Evolutionary conservation across 225 moss, liverwort and hornwort genomes (phyloP).

Genomic region (Sphagnum tenellum): DNA sequence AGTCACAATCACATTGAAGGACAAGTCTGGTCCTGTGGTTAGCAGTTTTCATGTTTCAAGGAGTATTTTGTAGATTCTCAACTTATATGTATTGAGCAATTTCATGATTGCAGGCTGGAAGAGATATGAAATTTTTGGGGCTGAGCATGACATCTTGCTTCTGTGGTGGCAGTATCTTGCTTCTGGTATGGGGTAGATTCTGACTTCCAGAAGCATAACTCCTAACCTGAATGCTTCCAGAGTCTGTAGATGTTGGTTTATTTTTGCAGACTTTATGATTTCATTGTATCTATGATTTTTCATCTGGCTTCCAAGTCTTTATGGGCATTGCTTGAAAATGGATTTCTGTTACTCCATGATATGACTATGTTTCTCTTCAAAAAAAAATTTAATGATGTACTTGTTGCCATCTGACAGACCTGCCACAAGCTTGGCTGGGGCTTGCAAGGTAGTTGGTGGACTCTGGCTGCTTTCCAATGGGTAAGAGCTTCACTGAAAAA

Average conservation of each 20-base stretch:
- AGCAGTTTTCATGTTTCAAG: neutral
- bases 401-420: slow-evolving; percentile 19
- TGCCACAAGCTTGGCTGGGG: slow-evolving; percentile 43
- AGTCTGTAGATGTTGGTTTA: neutral
- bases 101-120: slow-evolving; percentile 47
- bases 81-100: neutral
- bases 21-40: neutral
- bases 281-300: neutral
- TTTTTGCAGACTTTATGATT: neutral
- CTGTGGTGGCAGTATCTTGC: slow-evolving; percentile 48
- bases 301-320: too few relatives aligned
- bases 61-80: neutral
- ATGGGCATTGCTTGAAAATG: too few relatives aligned
- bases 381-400: too few relatives aligned
- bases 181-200: slow-evolving; percentile 32
- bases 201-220: too few relatives aligned
- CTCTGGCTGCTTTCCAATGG: slow-evolving; percentile 78
- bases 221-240: neutral
- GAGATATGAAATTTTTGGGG: slow-evolving; percentile 75
- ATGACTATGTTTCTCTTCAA: too few relatives aligned
- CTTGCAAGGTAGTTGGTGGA: slow-evolving; percentile 91
- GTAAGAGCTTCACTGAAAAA: slow-evolving; percentile 16
- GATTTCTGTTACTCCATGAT: too few relatives aligned
- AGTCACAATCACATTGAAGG: too few relatives aligned
- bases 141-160: slow-evolving; percentile 85